phyloP scores from a whole-genome alignment of 129 eudicot genomes.

The Pittosporum tobira region DNA sequence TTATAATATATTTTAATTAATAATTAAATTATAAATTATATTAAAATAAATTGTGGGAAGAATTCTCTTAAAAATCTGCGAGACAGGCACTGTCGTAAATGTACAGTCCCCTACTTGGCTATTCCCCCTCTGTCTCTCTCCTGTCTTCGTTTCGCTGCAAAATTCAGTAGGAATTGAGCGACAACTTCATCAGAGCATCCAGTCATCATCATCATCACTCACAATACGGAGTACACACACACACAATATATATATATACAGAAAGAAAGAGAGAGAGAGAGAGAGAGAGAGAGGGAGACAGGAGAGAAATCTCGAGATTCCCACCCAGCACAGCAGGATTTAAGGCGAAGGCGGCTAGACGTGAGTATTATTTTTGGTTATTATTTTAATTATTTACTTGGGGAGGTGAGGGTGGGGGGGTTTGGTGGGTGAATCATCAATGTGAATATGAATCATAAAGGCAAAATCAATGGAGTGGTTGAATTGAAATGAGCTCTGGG shows the following conservation, averaged over 20 bases:
- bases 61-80: no score
- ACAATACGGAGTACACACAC: not conserved
- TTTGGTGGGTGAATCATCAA: constrained; percentile 9
- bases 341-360: constrained; percentile 40
- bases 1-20: no score
- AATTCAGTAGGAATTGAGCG: no score
- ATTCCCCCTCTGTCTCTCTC: no score
- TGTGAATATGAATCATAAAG: constrained; percentile 9
- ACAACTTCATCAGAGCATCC: constrained; percentile 19
- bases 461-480: not conserved
- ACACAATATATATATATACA: not conserved
- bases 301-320: constrained; percentile 5
- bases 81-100: no score
- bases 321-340: constrained; percentile 23
- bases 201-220: not conserved
- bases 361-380: not conserved
- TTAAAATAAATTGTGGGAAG: not conserved
- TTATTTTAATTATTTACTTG: no score
- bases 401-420: no score
- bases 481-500: not conserved
- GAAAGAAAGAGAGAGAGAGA: constrained; percentile 3
- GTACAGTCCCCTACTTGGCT: no score
- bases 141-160: constrained; percentile 9
- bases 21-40: no score
- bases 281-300: constrained; percentile 1